A percentile compares a stretch with the other conserved stretches of the same genome.
Evolutionary conservation across 192 early-diverging fungal genomes (phyloP).

Genomic region (Phycomyces nitens): DNA sequence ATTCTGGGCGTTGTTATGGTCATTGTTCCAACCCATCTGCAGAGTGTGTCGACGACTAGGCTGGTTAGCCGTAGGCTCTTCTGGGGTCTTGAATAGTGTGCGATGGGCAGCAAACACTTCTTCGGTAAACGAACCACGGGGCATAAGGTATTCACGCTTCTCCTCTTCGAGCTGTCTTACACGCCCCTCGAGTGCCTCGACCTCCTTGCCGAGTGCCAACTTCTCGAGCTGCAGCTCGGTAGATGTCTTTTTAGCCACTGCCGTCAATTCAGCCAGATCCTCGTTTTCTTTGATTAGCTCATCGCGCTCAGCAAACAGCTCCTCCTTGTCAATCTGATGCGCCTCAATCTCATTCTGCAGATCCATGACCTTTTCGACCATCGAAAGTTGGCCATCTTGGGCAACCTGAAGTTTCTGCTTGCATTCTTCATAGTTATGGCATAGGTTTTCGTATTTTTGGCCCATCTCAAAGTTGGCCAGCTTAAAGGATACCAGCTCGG

Average conservation of each 20-base stretch:
- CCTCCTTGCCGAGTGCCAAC: slow-evolving; percentile 13
- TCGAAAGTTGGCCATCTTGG: slow-evolving; percentile 17
- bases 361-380: slow-evolving; percentile 32
- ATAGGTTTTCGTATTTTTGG: slow-evolving; percentile 36
- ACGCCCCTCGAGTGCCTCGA: slow-evolving; percentile 3
- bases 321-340: slow-evolving; percentile 31
- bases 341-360: slow-evolving; percentile 28
- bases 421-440: slow-evolving; percentile 25
- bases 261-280: slow-evolving; percentile 17
- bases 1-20: slow-evolving; percentile 1
- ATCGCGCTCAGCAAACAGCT: slow-evolving; percentile 16
- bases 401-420: slow-evolving; percentile 19
- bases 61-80: neutral
- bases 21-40: slow-evolving; percentile 9
- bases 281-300: slow-evolving; percentile 25
- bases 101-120: slow-evolving; percentile 31
- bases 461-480: slow-evolving; percentile 41
- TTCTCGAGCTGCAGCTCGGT: slow-evolving; percentile 37
- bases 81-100: slow-evolving; percentile 11
- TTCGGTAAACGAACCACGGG: slow-evolving; percentile 26
- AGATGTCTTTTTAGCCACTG: slow-evolving; percentile 32
- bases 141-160: slow-evolving; percentile 26
- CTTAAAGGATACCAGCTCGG: slow-evolving; percentile 37
- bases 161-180: slow-evolving; percentile 28
- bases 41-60: slow-evolving; percentile 32